Conservation (phyloP, 257 asterid genomes). For the Petrea volubilis region DNA sequence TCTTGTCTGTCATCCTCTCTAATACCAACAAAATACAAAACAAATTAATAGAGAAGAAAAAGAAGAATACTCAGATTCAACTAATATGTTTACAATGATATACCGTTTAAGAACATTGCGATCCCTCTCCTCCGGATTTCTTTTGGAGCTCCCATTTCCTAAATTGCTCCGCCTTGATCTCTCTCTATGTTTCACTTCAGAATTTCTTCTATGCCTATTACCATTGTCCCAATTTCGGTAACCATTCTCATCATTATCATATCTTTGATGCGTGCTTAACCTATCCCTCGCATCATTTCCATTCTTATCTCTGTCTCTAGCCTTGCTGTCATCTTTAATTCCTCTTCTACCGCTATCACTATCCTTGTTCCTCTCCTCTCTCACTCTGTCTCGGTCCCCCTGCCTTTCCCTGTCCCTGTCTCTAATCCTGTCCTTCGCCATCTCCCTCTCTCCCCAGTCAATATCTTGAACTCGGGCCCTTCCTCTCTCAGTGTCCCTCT, state of each 20-base stretch:
- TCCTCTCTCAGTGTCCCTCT: constrained; percentile 37
- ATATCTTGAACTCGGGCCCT: too few relatives aligned
- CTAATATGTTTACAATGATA: constrained; percentile 4
- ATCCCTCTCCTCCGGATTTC: constrained; percentile 33
- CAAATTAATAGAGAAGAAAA: not conserved
- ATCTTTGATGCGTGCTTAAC: constrained; percentile 40
- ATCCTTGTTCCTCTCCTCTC: constrained; percentile 42
- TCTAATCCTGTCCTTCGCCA: constrained; percentile 31
- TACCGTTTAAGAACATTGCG: constrained; percentile 53
- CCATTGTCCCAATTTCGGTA: constrained; percentile 46
- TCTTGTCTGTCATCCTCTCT: constrained; percentile 73
- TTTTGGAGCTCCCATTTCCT: constrained; percentile 34
- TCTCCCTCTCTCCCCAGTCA: constrained; percentile 33
- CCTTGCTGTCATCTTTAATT: constrained; percentile 39
- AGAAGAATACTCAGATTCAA: constrained; percentile 8
- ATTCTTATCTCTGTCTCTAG: constrained; percentile 44
- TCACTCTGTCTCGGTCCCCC: constrained; percentile 30
- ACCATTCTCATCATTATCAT: constrained; percentile 45
- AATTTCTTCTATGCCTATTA: constrained; percentile 56
- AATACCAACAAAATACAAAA: constrained; percentile 30
- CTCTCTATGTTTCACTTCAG: constrained; percentile 43
- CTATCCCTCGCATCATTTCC: constrained; percentile 44
- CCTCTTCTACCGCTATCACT: constrained; percentile 46
- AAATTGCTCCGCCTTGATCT: constrained; percentile 37
- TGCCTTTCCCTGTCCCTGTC: constrained; percentile 34